Conservation (phyloP, 352 stramenopile species). For the Phytophthora boehmeriae region DNA sequence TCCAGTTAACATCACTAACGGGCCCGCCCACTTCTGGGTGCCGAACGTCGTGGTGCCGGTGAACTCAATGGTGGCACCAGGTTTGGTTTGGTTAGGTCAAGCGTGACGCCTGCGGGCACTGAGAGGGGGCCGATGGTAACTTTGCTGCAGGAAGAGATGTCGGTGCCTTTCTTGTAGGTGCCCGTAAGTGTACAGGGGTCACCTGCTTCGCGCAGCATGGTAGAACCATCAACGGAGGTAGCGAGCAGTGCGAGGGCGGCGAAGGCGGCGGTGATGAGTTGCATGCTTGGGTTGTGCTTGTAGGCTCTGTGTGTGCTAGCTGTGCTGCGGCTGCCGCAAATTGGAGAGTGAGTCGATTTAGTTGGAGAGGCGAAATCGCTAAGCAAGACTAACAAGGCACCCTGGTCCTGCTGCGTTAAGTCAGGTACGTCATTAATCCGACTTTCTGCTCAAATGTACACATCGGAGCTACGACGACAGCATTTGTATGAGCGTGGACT, state of each 20-base stretch:
- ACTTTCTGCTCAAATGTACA: not conserved
- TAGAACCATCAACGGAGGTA: slow-evolving; percentile 12
- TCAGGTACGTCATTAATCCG: not conserved
- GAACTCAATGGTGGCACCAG: slow-evolving; percentile 40
- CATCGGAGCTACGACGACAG: no score
- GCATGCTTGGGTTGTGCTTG: slow-evolving; percentile 2
- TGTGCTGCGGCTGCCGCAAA: not conserved
- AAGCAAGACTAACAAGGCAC: not conserved
- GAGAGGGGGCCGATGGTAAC: slow-evolving; percentile 24
- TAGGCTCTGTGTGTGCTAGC: not conserved
- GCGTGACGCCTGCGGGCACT: slow-evolving; percentile 39
- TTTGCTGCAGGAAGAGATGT: slow-evolving; percentile 12
- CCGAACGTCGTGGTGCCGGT: slow-evolving; percentile 39
- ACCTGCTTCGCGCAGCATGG: slow-evolving; percentile 9
- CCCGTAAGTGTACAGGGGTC: slow-evolving; percentile 25
- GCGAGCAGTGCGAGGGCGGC: slow-evolving; percentile 3
- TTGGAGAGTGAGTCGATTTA: not conserved
- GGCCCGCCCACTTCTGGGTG: slow-evolving; percentile 35
- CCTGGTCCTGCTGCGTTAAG: not conserved
- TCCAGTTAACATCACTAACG: slow-evolving; percentile 14
- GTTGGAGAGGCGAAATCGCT: not conserved
- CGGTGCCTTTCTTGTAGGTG: slow-evolving; percentile 20
- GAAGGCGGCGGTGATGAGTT: slow-evolving; percentile 7
- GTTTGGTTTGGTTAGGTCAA: slow-evolving; percentile 38
- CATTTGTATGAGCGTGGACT: not conserved